A percentile compares a stretch with the other conserved stretches of the same genome.
These are phyloP conservation scores for Macrophomina phaseolina DNA, from an alignment of 2,329 filamentous ascomycete species.

Conservation along the genomic window DNA sequence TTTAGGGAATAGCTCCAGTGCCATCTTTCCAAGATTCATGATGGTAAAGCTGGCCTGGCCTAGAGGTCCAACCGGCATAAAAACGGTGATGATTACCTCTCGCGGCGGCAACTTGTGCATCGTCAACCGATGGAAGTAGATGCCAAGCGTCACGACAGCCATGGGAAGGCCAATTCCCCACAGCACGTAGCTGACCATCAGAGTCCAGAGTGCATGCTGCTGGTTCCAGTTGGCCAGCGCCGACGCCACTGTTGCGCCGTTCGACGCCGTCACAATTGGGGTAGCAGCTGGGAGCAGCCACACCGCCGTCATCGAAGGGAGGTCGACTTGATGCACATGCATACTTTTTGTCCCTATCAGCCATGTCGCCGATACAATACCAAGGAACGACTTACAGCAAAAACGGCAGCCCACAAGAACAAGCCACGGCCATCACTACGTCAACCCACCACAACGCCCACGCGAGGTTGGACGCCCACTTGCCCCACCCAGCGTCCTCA, in stretches of 20 bases:
- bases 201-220: conserved; percentile 63
- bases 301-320: conserved; percentile 67
- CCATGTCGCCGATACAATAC: too few relatives aligned
- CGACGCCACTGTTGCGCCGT: conserved; percentile 68
- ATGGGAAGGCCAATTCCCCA: conserved; percentile 70
- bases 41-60: conserved; percentile 70
- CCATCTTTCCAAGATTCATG: conserved; percentile 55
- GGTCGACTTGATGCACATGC: conserved; percentile 33
- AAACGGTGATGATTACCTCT: conserved; percentile 71
- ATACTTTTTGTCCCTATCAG: conserved; percentile 1
- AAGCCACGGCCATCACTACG: conserved; percentile 49
- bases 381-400: conserved; percentile 53
- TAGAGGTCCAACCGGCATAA: conserved; percentile 70
- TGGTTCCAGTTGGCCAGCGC: conserved; percentile 56
- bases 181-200: conserved; percentile 70
- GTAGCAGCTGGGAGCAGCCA: conserved; percentile 71
- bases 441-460: conserved; percentile 60
- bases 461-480: conserved; percentile 59
- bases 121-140: conserved; percentile 73
- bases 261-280: conserved; percentile 68
- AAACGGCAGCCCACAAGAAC: conserved; percentile 62
- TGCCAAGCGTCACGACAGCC: conserved; percentile 66
- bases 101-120: conserved; percentile 69
- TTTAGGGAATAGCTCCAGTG: conserved; percentile 48
- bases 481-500: conserved; percentile 29